Percentiles rank a stretch among this genome's conserved stretches.
These are phyloP conservation scores for Aspergillus kassunensis DNA, from an alignment of 495 filamentous ascomycete genomes.

Conservation along the genomic window DNA sequence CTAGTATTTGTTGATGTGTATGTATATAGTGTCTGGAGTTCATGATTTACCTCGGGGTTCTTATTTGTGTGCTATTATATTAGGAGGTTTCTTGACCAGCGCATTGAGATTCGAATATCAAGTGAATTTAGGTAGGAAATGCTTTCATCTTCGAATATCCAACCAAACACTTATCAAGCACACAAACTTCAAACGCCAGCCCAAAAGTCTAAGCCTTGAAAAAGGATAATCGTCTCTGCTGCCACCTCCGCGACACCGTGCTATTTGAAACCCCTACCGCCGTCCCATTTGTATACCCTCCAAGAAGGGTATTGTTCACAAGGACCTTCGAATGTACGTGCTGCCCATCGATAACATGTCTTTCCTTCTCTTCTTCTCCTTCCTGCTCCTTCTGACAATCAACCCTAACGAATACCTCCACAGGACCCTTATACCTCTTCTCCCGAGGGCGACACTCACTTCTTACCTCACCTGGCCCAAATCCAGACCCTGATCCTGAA, in stretches of 20 bases:
- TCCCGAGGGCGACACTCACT: slow-evolving; percentile 1
- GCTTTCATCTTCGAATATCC: no score
- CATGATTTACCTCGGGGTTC: neutral
- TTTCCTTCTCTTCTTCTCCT: neutral
- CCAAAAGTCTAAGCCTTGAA: neutral
- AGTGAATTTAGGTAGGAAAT: no score
- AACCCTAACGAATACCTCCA: slow-evolving; percentile 33
- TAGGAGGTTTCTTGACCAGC: no score
- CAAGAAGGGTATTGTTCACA: no score
- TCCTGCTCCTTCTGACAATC: slow-evolving; percentile 19
- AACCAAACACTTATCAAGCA: neutral
- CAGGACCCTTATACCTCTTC: slow-evolving; percentile 27
- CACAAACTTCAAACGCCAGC: neutral
- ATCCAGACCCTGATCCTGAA: no score
- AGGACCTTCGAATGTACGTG: no score
- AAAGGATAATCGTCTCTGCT: neutral
- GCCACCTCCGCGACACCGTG: neutral
- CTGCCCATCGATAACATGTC: neutral
- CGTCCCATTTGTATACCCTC: neutral
- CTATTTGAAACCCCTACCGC: neutral
- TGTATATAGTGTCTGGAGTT: neutral
- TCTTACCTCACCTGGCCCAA: slow-evolving; percentile 11
- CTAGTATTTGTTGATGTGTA: slow-evolving; percentile 17
- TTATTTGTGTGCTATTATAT: no score
- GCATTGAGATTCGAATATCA: no score